Evolutionary conservation across 164 flowering plant species (phyloP).

Genomic region (Tinospora cordifolia): DNA sequence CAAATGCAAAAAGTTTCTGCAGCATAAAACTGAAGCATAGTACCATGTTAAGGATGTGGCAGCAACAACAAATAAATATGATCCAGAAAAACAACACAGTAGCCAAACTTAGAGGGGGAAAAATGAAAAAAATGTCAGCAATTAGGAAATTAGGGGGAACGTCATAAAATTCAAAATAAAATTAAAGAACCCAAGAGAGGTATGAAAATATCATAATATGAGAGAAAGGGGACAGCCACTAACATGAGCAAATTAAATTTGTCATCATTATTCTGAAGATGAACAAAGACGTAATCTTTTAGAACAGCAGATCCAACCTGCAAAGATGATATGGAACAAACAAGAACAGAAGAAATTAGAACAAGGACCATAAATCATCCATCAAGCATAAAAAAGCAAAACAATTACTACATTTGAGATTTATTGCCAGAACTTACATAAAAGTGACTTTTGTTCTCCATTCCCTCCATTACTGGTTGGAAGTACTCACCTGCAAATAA

Average conservation of each 20-base stretch:
- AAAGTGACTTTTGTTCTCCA: slow-evolving; percentile 40
- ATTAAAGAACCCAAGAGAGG: neutral
- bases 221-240: slow-evolving; percentile 21
- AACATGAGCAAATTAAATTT: slow-evolving; percentile 90
- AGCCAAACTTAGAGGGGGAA: too few species aligned
- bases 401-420: neutral
- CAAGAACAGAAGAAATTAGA: neutral
- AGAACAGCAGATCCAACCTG: slow-evolving; percentile 79
- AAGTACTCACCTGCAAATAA: slow-evolving; percentile 58
- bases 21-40: slow-evolving; percentile 58
- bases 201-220: neutral
- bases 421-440: slow-evolving; percentile 42
- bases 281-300: slow-evolving; percentile 64
- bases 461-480: slow-evolving; percentile 53
- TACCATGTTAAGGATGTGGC: slow-evolving; percentile 8
- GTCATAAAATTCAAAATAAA: neutral
- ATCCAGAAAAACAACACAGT: too few species aligned
- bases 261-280: slow-evolving; percentile 59
- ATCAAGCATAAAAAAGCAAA: neutral
- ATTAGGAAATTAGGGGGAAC: neutral
- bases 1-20: slow-evolving; percentile 86
- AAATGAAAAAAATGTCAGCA: too few species aligned
- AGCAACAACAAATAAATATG: slow-evolving; percentile 3
- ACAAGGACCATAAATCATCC: neutral
- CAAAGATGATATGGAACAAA: slow-evolving; percentile 14